Evolutionary conservation across 1,284 basidiomycete genomes (phyloP), one percentile per base, ranked within the genome.

Genomic region (Rhodotorula sp.): DNA sequence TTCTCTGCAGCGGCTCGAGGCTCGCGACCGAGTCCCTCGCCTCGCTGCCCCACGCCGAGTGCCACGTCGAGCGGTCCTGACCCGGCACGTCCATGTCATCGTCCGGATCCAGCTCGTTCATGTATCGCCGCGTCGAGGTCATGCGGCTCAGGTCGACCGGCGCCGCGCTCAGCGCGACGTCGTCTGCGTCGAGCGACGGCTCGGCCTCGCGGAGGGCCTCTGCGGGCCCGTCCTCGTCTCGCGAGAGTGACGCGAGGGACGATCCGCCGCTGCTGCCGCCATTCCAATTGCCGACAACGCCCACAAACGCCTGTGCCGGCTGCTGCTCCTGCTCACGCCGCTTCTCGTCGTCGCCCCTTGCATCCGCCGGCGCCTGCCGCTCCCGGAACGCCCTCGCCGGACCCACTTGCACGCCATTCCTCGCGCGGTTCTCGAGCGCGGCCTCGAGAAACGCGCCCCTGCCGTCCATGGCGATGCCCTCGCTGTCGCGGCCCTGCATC

Each of bases 61-160:
- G 60, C 72, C 72, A 73, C 12, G 66, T 73, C 59, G 54, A 48
- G 7, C 72, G 68, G 44, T 70, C 46, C 19, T 25, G 60, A 21
- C 23, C 58, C 12, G 25, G 57, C 4, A n/a, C 50, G 34, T 48
- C 27, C 44, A 48, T 42, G 19, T 74, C 72, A 16, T 68, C 70
- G 27, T 74, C 73, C 17, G 58, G 48, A 25, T 74, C 69, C 2
- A 74, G 57, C 57, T 68, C 50, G 45, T 44, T 67, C 73, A 71
- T 66, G 58, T 70, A 70, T 23, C 66, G 44, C n/a, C 73, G 44
- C 14, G 67, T 72, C 45, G 63, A 66, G 16, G 46, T 71, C 65
- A 68, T 68, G 12, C 70, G 23, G n/a, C 66, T 55, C 2, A 72
- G 27, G 45, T 52, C 41, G 21, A n/a, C 41, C 27, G 16, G 49